Percentiles rank a stretch among this genome's conserved stretches.
phyloP scores from a whole-genome alignment of 176 grass and related monocot species.

The Saccharum spontaneum region DNA sequence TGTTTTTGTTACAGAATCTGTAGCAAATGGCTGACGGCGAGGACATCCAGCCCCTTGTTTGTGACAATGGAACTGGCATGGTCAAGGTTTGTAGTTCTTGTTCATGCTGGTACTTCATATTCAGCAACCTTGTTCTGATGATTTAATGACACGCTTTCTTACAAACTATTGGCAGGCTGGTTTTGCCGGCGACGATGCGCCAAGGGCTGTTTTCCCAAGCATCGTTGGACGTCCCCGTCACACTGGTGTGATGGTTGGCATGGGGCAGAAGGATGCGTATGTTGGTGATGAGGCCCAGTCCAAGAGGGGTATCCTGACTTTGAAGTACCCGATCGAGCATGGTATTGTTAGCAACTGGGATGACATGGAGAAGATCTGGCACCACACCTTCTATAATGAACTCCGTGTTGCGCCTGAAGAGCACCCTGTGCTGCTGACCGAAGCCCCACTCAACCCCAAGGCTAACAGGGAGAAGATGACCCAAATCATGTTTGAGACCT shows the following conservation, averaged over 20 bases:
- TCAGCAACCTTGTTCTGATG: neutral
- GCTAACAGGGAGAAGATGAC: constrained; percentile 58
- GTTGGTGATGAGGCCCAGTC: constrained; percentile 54
- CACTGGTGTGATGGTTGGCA: constrained; percentile 52
- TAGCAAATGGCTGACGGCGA: constrained; percentile 43
- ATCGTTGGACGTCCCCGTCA: constrained; percentile 44
- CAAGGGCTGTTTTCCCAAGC: constrained; percentile 48
- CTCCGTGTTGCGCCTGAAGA: constrained; percentile 49
- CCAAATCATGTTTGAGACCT: constrained; percentile 52
- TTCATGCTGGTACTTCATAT: neutral
- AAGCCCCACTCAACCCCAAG: constrained; percentile 52
- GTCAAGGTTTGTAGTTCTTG: constrained; percentile 30
- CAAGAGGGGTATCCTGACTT: constrained; percentile 49
- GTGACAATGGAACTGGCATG: constrained; percentile 56
- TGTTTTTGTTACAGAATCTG: neutral
- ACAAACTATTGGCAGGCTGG: constrained; percentile 33
- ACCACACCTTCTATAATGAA: constrained; percentile 49
- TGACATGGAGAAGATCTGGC: constrained; percentile 59
- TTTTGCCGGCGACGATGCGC: constrained; percentile 45
- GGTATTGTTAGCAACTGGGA: constrained; percentile 56
- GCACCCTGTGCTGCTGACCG: constrained; percentile 52
- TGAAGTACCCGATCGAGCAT: constrained; percentile 46
- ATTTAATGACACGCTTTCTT: neutral
- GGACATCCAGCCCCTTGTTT: constrained; percentile 53
- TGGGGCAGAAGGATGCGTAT: constrained; percentile 55